A percentile compares a stretch with the other conserved stretches of the same genome.
Conservation (phyloP, 257 asterid genomes). For the Misopates orontium region DNA sequence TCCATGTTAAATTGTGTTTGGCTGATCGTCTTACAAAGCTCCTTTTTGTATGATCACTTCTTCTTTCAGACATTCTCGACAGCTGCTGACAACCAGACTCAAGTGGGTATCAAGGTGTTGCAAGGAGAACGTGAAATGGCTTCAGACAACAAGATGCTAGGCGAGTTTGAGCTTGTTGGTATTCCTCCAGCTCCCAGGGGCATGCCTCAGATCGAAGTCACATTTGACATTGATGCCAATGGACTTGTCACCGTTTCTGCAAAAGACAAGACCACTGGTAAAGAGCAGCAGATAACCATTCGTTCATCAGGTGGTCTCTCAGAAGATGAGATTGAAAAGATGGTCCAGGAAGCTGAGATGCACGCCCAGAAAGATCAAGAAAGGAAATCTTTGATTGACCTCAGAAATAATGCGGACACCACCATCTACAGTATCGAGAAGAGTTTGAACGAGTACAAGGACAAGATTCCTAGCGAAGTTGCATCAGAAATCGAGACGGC, state of each 20-base stretch:
- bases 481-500: conserved; percentile 55
- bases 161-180: conserved; percentile 68
- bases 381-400: conserved; percentile 59
- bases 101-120: conserved; percentile 65
- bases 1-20: not conserved
- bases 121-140: conserved; percentile 66
- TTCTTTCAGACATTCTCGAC: conserved; percentile 59
- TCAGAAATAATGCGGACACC: conserved; percentile 59
- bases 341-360: conserved; percentile 70
- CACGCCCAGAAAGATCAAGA: conserved; percentile 75
- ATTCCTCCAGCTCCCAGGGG: conserved; percentile 77
- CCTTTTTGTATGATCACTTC: not conserved
- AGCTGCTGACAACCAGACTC: conserved; percentile 75
- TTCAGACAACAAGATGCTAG: conserved; percentile 64
- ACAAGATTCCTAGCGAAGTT: conserved; percentile 57
- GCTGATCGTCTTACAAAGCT: no score
- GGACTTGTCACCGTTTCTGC: conserved; percentile 70
- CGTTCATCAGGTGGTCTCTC: conserved; percentile 65
- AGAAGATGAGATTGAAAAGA: conserved; percentile 63
- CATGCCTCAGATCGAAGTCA: conserved; percentile 67
- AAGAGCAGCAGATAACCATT: conserved; percentile 71
- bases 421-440: conserved; percentile 61
- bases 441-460: conserved; percentile 60
- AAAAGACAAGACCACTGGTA: conserved; percentile 61
- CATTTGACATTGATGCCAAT: conserved; percentile 72